Conservation (phyloP, 306 rosid genomes). For the Benincasa hispida region DNA sequence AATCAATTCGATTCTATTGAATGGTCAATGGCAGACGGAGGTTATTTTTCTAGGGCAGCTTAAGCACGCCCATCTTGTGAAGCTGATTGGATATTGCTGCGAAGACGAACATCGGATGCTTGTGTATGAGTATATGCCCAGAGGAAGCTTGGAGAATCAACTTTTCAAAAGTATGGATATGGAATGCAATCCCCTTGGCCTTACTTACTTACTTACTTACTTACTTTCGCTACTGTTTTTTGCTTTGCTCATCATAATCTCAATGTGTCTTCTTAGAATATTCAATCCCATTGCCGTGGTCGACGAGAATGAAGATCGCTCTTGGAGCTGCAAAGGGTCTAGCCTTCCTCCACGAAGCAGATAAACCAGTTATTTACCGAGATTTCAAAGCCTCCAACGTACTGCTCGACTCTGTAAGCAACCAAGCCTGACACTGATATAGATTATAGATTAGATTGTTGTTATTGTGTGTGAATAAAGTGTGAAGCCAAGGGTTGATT, state of each 20-base stretch:
- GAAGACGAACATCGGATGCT: constrained; percentile 38
- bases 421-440: neutral
- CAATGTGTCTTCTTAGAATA: neutral
- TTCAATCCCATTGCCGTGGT: constrained; percentile 12
- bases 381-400: constrained; percentile 44
- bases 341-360: constrained; percentile 29
- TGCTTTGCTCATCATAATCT: no score
- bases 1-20: neutral
- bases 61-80: constrained; percentile 44
- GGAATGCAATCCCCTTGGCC: neutral
- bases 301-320: constrained; percentile 38
- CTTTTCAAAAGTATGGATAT: constrained; percentile 22
- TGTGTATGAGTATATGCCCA: constrained; percentile 43
- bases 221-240: no score
- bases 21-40: constrained; percentile 30
- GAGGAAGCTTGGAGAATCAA: constrained; percentile 42
- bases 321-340: constrained; percentile 35
- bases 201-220: no score
- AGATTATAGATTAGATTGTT: no score
- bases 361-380: constrained; percentile 35
- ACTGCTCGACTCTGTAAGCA: constrained; percentile 38
- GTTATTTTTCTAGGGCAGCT: constrained; percentile 24
- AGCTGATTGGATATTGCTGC: constrained; percentile 37
- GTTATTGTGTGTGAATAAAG: neutral
- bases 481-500: neutral